phyloP scores from a whole-genome alignment of 495 filamentous ascomycete species.

The Clavariopsis aquatica region DNA sequence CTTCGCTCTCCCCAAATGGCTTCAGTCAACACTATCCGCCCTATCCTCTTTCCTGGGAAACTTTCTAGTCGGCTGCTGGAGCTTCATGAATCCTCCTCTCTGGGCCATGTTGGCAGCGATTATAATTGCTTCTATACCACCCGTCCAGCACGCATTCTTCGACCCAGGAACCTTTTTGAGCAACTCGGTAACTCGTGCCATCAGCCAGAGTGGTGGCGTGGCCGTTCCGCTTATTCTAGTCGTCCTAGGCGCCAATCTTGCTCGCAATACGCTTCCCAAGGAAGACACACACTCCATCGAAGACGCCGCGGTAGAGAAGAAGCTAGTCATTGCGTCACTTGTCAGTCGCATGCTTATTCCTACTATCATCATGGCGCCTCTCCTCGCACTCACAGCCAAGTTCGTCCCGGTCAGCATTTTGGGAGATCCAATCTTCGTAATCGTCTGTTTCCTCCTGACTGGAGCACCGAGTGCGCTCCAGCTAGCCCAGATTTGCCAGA shows the following conservation, averaged over 20 bases:
- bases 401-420: constrained; percentile 91
- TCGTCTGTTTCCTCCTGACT: constrained; percentile 94
- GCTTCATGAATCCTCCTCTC: constrained; percentile 97
- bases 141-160: constrained; percentile 83
- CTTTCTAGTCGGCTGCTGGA: constrained; percentile 70
- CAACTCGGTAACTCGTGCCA: constrained; percentile 88
- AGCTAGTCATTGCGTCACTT: constrained; percentile 80
- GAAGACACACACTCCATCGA: constrained; percentile 52
- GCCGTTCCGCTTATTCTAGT: constrained; percentile 95
- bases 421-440: constrained; percentile 95
- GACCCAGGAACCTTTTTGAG: constrained; percentile 83
- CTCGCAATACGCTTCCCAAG: constrained; percentile 54
- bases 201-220: constrained; percentile 81
- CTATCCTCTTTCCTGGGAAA: constrained; percentile 48
- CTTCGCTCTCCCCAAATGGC: constrained; percentile 56
- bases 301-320: constrained; percentile 65
- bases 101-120: constrained; percentile 95
- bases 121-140: constrained; percentile 85
- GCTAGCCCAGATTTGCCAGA: constrained; percentile 96
- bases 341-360: constrained; percentile 90
- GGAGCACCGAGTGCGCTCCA: constrained; percentile 94
- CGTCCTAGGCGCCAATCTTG: constrained; percentile 93
- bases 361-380: constrained; percentile 88
- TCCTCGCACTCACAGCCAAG: constrained; percentile 87
- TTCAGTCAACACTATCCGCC: constrained; percentile 57